phyloP scores from a whole-genome alignment of 768 basidiomycete genomes.

The Suillus bovinus region DNA sequence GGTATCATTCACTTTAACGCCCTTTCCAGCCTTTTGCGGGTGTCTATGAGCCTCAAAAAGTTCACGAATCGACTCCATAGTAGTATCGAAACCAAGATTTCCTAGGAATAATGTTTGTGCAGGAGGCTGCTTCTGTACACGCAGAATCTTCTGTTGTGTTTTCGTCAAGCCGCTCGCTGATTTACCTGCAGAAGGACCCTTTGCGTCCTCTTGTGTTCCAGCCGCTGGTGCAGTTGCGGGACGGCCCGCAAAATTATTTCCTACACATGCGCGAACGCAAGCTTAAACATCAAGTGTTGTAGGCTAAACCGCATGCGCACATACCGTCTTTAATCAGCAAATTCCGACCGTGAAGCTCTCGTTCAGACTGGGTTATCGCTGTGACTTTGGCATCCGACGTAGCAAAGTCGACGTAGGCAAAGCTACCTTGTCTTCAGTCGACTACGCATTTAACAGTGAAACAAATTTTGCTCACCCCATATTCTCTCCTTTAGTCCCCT shows the following conservation, averaged over 20 bases:
- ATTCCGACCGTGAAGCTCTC: constrained; percentile 78
- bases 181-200: constrained; percentile 27
- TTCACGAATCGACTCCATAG: constrained; percentile 70
- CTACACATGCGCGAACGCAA: constrained; percentile 37
- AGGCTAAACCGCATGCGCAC: constrained; percentile 21
- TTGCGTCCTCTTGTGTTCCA: constrained; percentile 31
- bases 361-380: constrained; percentile 83
- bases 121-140: constrained; percentile 77
- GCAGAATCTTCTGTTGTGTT: constrained; percentile 75
- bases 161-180: constrained; percentile 48
- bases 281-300: constrained; percentile 8
- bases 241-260: constrained; percentile 71
- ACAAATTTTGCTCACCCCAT: constrained; percentile 60
- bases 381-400: constrained; percentile 68
- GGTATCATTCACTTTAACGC: constrained; percentile 33
- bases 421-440: constrained; percentile 48
- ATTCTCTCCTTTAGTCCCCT: constrained; percentile 63
- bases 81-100: constrained; percentile 90
- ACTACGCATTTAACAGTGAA: neutral
- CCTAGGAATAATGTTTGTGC: constrained; percentile 90
- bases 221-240: constrained; percentile 50
- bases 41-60: constrained; percentile 70
- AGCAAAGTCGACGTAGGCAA: constrained; percentile 95
- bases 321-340: constrained; percentile 92
- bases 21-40: constrained; percentile 30